Evolutionary conservation across 805 yeast genomes (phyloP), one percentile per base, ranked within the genome.

Genomic region (Lachancea kluyveri): DNA sequence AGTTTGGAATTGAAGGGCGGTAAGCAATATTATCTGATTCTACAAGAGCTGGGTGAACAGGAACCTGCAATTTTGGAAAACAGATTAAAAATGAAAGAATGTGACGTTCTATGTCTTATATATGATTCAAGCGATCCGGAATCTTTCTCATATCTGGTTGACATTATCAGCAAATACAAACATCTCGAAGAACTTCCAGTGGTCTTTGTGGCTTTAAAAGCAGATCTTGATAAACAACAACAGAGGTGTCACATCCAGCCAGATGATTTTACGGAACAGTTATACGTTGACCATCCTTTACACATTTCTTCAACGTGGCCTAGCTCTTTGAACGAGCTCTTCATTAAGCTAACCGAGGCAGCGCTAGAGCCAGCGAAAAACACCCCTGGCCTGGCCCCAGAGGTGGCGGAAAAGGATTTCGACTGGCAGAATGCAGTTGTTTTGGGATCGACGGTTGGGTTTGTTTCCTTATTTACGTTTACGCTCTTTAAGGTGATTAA

Each of bases 71-170:
- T 87, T 4, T 54, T 90, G 15, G 90, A 77, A 29, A 85, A 88
- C 51, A 68, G 67, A 21, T 53, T 62, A 10, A 68, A 86, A 31
- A 55, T 90, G 7, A 84, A 81, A 33, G 81, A 80, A 31, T 92
- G 97, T 59, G 99, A 92, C 54, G 95, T 87, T 3, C 53, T 92
- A 1, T 92, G 97, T 56, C 70, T 83, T 49, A 70, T 87, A 0
- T 92, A 92, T 57, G 99, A 92, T 53, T 86, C 96, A 0, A 79
- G 96, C 0, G 96, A 92, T 51, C 96, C 99, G 0, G 94, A 90
- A 34, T 84, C 95, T 25, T 92, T 92, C 55, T 83, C 87, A 33
- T 77, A 83, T 51, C 60, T 88, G 31, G 79, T 82, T 17, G 81
- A 81, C 12, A 54, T 88, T n/a, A 62, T 87, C 9, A 62, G 68